Base-by-base conservation (phyloP, 805 yeast genomes). In the Zygosaccharomyces pseudorouxii region DNA sequence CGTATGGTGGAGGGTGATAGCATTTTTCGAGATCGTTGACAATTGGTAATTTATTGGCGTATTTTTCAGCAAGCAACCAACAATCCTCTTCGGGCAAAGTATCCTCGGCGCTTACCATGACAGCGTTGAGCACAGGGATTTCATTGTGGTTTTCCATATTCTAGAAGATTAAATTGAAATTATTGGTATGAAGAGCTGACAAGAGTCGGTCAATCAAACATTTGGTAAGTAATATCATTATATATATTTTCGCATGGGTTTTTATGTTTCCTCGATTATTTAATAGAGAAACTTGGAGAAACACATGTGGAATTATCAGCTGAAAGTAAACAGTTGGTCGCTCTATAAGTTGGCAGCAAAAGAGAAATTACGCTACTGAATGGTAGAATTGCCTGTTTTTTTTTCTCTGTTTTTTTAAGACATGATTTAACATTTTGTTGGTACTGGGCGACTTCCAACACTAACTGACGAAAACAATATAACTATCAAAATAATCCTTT, bases 61-160 rank as follows among this genome's bases (percentile, higher is more conserved):
- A 51, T 33, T 46, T 51, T 36, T 48, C 50, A 19, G 46, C 37
- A 6, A 51, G 49, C 10, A 47, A 10, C 54, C 54, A 51, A 25
- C 50, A 38, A 33, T 51, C 39, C 30, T 51, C 46, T 7, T 29
- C 18, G 23, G 48, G 46, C 4, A 48, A 22, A 3, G 45, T 31
- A 14, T 42, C 38, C 27, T 45, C 47, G 8, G 46, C 45, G 25
- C 45, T 45, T 27, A 48, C 33, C 38, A 45, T 45, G 20, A 22
- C 54, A 9, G 49, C 46, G 16, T 47, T 47, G 12, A 42, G 36
- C 11, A 41, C 44, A 18, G 14, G 7, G 18, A 41, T 23, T 23
- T n/a, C 10, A 9, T 38, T 25, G 20, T 22, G 31, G 18, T 38
- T 30, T 14, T 31, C 18, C 20, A 31, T 42, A 6, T 33, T 42